A percentile compares a stretch with the other conserved stretches of the same genome.
These are phyloP conservation scores for Colletotrichum tofieldiae DNA, from an alignment of 2,329 filamentous ascomycete species.

Conservation along the genomic window DNA sequence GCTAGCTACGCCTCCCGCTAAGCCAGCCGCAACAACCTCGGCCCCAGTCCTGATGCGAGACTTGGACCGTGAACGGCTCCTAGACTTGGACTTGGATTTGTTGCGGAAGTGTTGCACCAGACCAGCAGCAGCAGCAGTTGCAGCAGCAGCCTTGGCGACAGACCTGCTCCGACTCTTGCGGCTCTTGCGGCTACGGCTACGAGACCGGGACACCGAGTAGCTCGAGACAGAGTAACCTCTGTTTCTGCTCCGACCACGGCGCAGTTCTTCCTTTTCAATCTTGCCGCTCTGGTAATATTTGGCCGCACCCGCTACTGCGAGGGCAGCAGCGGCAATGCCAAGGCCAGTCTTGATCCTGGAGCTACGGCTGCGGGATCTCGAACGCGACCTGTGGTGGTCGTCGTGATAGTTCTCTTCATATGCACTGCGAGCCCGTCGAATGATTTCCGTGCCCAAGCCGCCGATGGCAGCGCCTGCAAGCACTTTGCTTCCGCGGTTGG, in stretches of 20 bases:
- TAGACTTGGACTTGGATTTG: constrained; percentile 52
- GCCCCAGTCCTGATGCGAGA: constrained; percentile 68
- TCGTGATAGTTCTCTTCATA: constrained; percentile 59
- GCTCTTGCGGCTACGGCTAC: constrained; percentile 55
- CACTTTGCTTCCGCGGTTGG: constrained; percentile 71
- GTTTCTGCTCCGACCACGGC: constrained; percentile 69
- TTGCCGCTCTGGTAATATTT: constrained; percentile 76
- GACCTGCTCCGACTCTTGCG: constrained; percentile 62
- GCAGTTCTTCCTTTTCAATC: constrained; percentile 71
- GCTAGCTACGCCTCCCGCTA: constrained; percentile 73
- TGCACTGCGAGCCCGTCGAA: constrained; percentile 73
- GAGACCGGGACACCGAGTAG: constrained; percentile 60
- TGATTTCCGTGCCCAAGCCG: constrained; percentile 73
- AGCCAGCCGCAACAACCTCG: constrained; percentile 73
- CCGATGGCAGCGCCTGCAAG: constrained; percentile 75
- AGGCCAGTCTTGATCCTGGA: constrained; percentile 73
- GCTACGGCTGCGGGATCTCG: constrained; percentile 48
- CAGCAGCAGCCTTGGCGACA: constrained; percentile 71
- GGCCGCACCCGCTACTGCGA: constrained; percentile 76
- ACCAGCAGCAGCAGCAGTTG: constrained; percentile 71
- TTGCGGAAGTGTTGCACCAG: constrained; percentile 71
- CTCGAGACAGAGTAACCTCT: constrained; percentile 54
- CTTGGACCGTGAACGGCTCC: constrained; percentile 60
- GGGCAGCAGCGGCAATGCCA: constrained; percentile 74
- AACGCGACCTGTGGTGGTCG: constrained; percentile 62